These are phyloP conservation scores for Helicocarpus griseus DNA, from an alignment of 2,329 filamentous ascomycete genomes.

Conservation along the genomic window DNA sequence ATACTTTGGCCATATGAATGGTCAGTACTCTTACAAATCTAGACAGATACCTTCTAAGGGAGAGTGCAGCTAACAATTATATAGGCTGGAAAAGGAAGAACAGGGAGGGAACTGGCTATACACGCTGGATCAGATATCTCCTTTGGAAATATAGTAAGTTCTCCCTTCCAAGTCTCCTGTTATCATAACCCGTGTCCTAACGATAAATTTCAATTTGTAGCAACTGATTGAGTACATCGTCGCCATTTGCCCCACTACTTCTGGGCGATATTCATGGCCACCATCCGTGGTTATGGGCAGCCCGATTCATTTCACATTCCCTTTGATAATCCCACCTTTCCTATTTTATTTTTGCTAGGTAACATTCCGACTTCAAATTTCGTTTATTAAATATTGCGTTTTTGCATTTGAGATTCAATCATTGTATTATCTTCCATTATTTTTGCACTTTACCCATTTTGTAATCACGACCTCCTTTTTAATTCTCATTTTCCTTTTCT, in stretches of 20 bases:
- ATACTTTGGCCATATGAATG: constrained; percentile 95
- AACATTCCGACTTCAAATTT: background rate
- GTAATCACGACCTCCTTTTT: background rate
- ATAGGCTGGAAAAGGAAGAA: constrained; percentile 74
- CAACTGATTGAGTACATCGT: background rate
- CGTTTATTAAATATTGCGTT: background rate
- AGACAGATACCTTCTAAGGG: too few relatives aligned
- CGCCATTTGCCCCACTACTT: too few relatives aligned
- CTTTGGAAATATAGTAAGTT: constrained; percentile 76
- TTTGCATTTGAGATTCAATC: background rate
- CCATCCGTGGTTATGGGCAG: too few relatives aligned
- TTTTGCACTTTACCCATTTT: background rate
- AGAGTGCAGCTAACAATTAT: too few relatives aligned
- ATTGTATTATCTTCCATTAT: background rate
- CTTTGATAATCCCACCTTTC: background rate
- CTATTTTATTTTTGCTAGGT: background rate
- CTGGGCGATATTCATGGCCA: too few relatives aligned
- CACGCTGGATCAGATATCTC: constrained; percentile 89
- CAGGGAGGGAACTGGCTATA: constrained; percentile 93
- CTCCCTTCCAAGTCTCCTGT: background rate
- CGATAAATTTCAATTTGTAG: background rate
- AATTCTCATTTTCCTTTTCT: background rate
- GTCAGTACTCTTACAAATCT: constrained; percentile 29
- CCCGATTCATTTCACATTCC: background rate
- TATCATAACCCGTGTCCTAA: background rate